Base-by-base conservation (phyloP, 1,139 yeast species). In the Lodderomyces metapsilosis region DNA sequence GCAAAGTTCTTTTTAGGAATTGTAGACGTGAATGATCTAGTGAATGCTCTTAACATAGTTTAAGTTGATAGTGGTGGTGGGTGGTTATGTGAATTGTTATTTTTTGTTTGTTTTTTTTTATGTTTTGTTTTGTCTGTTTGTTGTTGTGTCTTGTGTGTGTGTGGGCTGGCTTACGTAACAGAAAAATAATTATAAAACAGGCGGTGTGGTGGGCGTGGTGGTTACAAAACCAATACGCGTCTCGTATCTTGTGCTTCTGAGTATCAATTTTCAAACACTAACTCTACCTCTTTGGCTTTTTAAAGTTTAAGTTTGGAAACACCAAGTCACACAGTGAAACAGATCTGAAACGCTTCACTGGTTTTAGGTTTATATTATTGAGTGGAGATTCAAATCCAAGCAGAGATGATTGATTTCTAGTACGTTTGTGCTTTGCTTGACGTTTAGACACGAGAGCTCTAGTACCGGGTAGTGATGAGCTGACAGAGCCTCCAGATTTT, bases 1-100 rank as follows among this genome's bases (percentile, higher is more conserved):
- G 78, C 77, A 51, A 71, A 70, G 15, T 67, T 61, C 27, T 45
- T 49, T 55, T 68, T 65, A 34, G 57, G 40, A 12, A 63, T 46
- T 27, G 69, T 51, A 39, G 63, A 51, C 27, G 74, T 59, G 47
- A 72, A 68, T 24, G 62, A 50, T 54, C 78, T 70, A 28, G 60
- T 42, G 42, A 63, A 53, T 32, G 56, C 49, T 54, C 55, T 62
- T 31, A 64, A 55, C 71, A 66, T 65, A 10, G 24, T 25, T 25
- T 21, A 10, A 20, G 24, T 24, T 15, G 25, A 15, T 11, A 15
- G 13, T 11, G 6, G 12, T 31, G 34, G 34, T 16, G 22, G 4
- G 20, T n/a, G 22, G 5, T 20, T 20, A 20, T 8, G 8, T 8
- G 22, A 20, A 20, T 5, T 20, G 22, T 16, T 21, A 8, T 17